Evolutionary conservation across 441 rosid genomes (phyloP), one percentile per base, ranked within the genome.

Genomic region (Jatropha podagrica): DNA sequence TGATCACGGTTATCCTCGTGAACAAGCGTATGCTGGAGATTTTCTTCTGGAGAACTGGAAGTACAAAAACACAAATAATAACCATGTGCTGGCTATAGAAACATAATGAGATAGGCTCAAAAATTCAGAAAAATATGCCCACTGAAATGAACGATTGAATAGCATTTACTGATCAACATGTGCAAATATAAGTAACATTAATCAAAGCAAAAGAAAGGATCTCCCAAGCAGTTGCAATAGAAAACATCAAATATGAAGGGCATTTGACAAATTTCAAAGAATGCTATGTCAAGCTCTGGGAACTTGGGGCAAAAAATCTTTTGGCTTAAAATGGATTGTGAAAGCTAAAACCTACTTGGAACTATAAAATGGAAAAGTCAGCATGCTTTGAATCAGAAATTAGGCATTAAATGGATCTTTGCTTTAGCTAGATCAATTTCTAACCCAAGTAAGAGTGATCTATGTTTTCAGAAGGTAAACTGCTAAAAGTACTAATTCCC

Each of bases 31-130:
- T 70, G 86, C 52, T 73, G 88, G 74, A 52, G 78, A 78, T 78
- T 79, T 54, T 88, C 95, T 84, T 88, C 98, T 23, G 95, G 93
- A 52, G 96, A 92, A 84, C 99, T 96, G 90, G 77, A 81, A 76
- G 78, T 70, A 27, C 66, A 63, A 56, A 54, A 41, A 70, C 61
- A 80, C 60, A 74, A 69, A 8, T 56, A 40, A 65, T 44, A 46
- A 54, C 3, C 44, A 58, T 42, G 72, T 46, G 48, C 61, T 41
- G 20, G 8, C n/a, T 15, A 65, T 32, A 52, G 13, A 44, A 23
- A 37, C 26, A 59, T 37, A 68, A 58, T 32, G 12, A 63, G 26
- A 42, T 65, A 37, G 41, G 23, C 73, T 62, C 49, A 60, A 68
- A 10, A 18, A 12, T 26, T n/a, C 41, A 18, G 12, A 48, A 66